These are phyloP conservation scores for Ophiosphaerella herpotricha DNA, from an alignment of 2,329 filamentous ascomycete species.

Conservation along the genomic window DNA sequence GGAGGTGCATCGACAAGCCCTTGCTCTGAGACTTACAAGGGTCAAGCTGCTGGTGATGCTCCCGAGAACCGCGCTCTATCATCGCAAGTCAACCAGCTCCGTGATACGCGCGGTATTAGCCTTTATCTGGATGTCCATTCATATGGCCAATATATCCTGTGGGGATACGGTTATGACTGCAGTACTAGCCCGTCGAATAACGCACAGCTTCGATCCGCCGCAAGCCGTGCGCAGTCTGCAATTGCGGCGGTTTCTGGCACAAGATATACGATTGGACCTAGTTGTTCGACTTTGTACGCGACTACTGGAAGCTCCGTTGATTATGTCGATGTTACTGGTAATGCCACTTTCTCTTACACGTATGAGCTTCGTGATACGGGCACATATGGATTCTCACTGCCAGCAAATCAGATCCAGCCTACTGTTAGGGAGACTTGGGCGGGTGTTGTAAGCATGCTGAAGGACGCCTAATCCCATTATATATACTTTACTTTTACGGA, in stretches of 20 bases:
- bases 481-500: too few species aligned
- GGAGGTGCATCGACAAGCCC: constrained; percentile 44
- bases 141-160: constrained; percentile 52
- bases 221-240: constrained; percentile 54
- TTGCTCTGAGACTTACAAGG: constrained; percentile 46
- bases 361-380: constrained; percentile 57
- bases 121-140: constrained; percentile 69
- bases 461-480: constrained; percentile 14
- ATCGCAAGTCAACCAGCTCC: constrained; percentile 48
- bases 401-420: constrained; percentile 55
- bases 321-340: constrained; percentile 49
- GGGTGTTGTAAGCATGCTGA: constrained; percentile 41
- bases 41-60: constrained; percentile 35
- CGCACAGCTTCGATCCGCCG: constrained; percentile 55
- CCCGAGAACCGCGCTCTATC: constrained; percentile 49
- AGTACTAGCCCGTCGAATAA: constrained; percentile 53
- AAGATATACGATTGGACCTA: constrained; percentile 50
- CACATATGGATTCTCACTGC: constrained; percentile 54
- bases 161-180: constrained; percentile 65
- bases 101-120: constrained; percentile 55
- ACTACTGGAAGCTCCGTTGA: constrained; percentile 54
- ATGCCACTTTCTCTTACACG: constrained; percentile 52
- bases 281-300: constrained; percentile 65
- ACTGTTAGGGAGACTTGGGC: constrained; percentile 54
- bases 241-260: constrained; percentile 60